Evolutionary conservation across 225 moss, liverwort and hornwort genomes (phyloP).

Genomic region (Asterella californica): DNA sequence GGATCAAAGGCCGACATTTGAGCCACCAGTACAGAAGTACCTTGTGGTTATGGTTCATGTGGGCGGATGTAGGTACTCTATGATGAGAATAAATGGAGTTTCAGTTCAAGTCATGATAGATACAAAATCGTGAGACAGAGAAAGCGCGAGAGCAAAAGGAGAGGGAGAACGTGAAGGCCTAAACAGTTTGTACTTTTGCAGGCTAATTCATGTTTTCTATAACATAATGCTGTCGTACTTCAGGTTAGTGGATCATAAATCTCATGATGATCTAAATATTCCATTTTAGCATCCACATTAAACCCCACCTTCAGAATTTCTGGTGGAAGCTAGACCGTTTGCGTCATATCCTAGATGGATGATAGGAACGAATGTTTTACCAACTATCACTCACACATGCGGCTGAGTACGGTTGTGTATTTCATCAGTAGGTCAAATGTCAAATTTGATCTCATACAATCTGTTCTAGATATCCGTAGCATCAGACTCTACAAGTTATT

Average conservation of each 20-base stretch:
- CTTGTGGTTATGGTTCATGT: not conserved
- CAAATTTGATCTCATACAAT: not conserved
- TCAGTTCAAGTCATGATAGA: constrained; percentile 11
- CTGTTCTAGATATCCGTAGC: not conserved
- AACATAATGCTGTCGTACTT: constrained; percentile 4
- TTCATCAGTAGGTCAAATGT: not conserved
- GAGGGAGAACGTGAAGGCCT: not conserved
- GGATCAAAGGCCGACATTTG: not conserved
- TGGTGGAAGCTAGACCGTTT: constrained; percentile 9
- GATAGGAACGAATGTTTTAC: not conserved
- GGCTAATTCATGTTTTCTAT: not conserved
- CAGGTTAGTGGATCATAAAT: constrained; percentile 8
- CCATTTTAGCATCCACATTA: constrained; percentile 7
- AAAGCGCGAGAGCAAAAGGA: not conserved
- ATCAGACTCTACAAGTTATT: not conserved
- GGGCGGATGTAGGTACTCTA: not conserved
- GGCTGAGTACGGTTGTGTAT: not conserved
- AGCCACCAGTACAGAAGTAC: constrained; percentile 1
- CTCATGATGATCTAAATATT: constrained; percentile 15
- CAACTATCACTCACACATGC: constrained; percentile 5
- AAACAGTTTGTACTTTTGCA: constrained; percentile 3
- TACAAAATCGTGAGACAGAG: not conserved
- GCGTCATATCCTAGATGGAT: constrained; percentile 7
- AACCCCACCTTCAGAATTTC: not conserved
- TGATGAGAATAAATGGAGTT: not conserved